Evolutionary conservation across 1,139 yeast species (phyloP), one percentile per base, ranked within the genome.

Genomic region (Kodamaea ohmeri): DNA sequence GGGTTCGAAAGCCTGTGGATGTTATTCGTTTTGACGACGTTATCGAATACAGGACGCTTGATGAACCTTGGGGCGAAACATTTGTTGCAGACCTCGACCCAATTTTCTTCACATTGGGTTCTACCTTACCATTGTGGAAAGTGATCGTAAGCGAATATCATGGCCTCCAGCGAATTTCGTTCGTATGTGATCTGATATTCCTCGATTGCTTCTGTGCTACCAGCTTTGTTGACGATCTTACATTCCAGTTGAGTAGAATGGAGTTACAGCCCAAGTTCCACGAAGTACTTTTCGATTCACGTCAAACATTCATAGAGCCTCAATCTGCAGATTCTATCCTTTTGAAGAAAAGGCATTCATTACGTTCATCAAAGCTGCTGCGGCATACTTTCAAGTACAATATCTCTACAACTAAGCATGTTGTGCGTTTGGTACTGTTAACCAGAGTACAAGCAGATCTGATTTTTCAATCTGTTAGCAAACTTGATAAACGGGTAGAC

Each of bases 121-220:
- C 32, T 2, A 40, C 43, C 1, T 36, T 42, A 9, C 69, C 71
- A 4, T 43, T 60, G 13, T 67, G 71, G 71, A 49, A 50, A 34
- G 32, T 66, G 4, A 36, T 52, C 4, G 54, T 65, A 0, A 28
- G 28, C 18, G 48, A 52, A 27, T 48, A 48, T 13, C 39, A 43
- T n/a, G 47, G 42, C 4, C 43, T 28, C 3, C 55, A 50, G 30
- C 49, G 58, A 26, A 27, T 65, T 4, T 43, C 63, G 1, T 57
- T 62, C 21, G 50, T 50, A 11, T 58, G 60, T 39, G 67, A 66
- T 45, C 74, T 69, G 46, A 30, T 58, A 1, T 45, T 61, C n/a
- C 56, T 56, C 27, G 74, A 69, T 46, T 74, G 74, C 3, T 52
- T 50, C 11, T 50, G 69, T 2, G 67, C 58, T 1, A 48, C 52